Percentiles rank a stretch among this genome's conserved stretches.
phyloP scores from a whole-genome alignment of 129 eudicot genomes.

The Smallanthus sonchifolius region DNA sequence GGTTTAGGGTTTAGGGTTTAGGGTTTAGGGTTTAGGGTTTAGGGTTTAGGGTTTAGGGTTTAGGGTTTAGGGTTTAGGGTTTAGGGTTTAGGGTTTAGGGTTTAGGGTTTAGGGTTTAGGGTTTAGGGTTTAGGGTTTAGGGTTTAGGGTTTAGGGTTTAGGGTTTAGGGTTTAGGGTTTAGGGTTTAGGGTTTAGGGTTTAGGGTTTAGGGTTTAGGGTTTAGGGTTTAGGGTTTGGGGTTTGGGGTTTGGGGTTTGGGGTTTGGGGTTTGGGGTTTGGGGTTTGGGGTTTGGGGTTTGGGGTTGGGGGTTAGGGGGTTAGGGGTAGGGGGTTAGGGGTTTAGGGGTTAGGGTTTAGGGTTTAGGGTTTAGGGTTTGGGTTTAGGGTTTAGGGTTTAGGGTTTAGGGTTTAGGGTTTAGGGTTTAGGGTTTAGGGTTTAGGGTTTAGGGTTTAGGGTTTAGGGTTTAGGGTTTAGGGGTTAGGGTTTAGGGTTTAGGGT shows the following conservation, averaged over 20 bases:
- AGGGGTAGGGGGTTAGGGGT: slow-evolving; percentile 12
- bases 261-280: background rate
- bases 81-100: background rate
- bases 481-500: background rate
- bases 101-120: background rate
- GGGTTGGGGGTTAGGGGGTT: slow-evolving; percentile 8
- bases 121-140: background rate
- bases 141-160: background rate
- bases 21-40: background rate
- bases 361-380: background rate
- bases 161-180: background rate
- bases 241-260: background rate
- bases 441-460: slow-evolving; percentile 14
- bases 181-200: background rate
- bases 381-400: background rate
- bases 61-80: background rate
- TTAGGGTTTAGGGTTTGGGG: background rate
- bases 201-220: background rate
- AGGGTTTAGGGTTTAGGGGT: slow-evolving; percentile 14
- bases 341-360: slow-evolving; percentile 2
- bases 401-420: background rate
- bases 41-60: background rate
- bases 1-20: background rate
- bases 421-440: background rate
- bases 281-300: slow-evolving; percentile 8